Conservation (phyloP, 208 protist genomes). For the Plasmodiophora brassicae region DNA sequence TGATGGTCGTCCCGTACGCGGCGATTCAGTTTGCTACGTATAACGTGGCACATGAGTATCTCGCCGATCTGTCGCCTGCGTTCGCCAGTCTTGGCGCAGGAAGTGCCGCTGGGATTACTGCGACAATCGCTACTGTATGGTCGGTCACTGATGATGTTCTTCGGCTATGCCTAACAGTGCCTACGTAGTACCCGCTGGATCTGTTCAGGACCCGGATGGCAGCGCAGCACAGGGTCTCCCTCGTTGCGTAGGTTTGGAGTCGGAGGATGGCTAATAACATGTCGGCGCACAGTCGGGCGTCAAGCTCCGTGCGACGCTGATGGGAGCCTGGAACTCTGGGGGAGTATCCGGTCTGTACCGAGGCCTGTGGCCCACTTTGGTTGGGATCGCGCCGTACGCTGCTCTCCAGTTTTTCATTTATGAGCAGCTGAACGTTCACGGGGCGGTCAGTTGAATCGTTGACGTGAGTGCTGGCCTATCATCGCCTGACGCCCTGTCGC, state of each 20-base stretch:
- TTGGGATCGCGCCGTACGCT: not conserved
- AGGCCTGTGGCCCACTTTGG: slow-evolving; percentile 15
- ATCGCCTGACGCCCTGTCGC: too few species aligned
- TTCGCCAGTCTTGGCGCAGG: not conserved
- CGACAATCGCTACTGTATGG: not conserved
- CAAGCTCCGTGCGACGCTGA: not conserved
- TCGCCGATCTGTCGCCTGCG: not conserved
- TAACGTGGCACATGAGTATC: not conserved
- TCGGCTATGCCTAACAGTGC: not conserved
- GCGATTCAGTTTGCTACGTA: not conserved
- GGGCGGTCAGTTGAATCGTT: not conserved
- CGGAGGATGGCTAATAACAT: too few species aligned
- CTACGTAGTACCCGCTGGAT: slow-evolving; percentile 5
- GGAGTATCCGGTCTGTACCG: not conserved
- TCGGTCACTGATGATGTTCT: not conserved
- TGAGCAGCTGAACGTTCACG: not conserved
- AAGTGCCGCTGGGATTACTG: not conserved
- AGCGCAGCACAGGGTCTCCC: not conserved
- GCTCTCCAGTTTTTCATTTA: not conserved
- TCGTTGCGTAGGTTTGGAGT: too few species aligned
- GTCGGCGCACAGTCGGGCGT: too few species aligned
- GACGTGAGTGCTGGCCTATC: not conserved
- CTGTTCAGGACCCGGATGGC: slow-evolving; percentile 6
- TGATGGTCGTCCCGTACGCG: slow-evolving; percentile 13
- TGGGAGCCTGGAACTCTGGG: not conserved